phyloP scores from a whole-genome alignment of 805 yeast genomes.

The Lachancea lanzarotensis region DNA sequence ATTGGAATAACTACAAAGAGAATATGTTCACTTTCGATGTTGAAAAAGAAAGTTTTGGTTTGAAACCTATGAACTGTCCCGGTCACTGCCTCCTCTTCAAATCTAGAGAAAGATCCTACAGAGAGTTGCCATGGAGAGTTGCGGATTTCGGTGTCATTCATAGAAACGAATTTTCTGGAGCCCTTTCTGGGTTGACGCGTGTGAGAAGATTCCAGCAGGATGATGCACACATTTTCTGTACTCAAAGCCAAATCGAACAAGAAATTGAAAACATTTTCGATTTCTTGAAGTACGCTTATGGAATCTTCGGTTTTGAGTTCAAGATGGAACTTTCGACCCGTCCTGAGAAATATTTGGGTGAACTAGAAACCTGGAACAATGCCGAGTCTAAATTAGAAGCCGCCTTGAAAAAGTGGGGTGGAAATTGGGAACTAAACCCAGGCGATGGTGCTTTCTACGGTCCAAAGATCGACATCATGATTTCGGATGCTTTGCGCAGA shows the following conservation, averaged over 20 bases:
- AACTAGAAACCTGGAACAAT: constrained; percentile 83
- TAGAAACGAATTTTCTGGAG: constrained; percentile 95
- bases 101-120: constrained; percentile 87
- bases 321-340: constrained; percentile 96
- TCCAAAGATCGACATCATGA: constrained; percentile 93
- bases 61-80: constrained; percentile 92
- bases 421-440: constrained; percentile 88
- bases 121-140: constrained; percentile 97
- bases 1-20: constrained; percentile 96
- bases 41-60: constrained; percentile 90
- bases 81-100: constrained; percentile 92
- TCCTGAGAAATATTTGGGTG: constrained; percentile 96
- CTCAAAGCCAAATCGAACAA: constrained; percentile 77
- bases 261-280: constrained; percentile 83
- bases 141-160: constrained; percentile 97
- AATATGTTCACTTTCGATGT: constrained; percentile 96
- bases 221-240: constrained; percentile 97
- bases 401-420: constrained; percentile 81
- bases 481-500: constrained; percentile 88
- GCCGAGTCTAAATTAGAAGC: constrained; percentile 83
- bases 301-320: constrained; percentile 89
- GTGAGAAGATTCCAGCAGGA: constrained; percentile 99
- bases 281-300: constrained; percentile 78
- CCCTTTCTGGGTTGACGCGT: constrained; percentile 89
- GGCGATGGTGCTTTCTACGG: constrained; percentile 98